Evolutionary conservation across 2,329 filamentous ascomycete genomes (phyloP), one percentile per base, ranked within the genome.

Genomic region (Arthrobotrys sphaeroides): DNA sequence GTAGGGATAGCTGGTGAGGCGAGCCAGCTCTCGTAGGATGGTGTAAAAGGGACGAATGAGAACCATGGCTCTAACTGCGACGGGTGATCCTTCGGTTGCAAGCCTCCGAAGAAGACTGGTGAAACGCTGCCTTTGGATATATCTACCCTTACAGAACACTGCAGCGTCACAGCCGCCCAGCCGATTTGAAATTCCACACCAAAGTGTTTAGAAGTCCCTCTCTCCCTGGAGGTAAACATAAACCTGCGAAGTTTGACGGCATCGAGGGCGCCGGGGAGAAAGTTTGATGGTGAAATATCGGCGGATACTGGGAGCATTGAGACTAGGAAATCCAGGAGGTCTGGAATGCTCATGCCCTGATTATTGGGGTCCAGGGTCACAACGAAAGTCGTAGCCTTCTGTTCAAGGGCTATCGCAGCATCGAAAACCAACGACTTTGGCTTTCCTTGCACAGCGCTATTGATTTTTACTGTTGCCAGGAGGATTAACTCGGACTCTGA

Each of bases 191-290:
- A 60, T n/a, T 60, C 55, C 6, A 31, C 33, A 22, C 26, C 33
- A 33, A 60, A 43, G 0, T 20, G 36, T 38, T 60, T 60, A 2
- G 12, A 1, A 4, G 16, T 31, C 3, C 55, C 36, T 7, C 20
- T 43, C 16, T 60, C 55, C 16, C 55, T 7, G 2, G 18, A 16
- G 22, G 18, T 31, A 28, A 60, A 60, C 33, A 18, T 60, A 13
- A 60, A 60, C 28, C 55, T 60, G 6, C 55, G 33, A 7, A 60
- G 55, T 31, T 60, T 60, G 20, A 60, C n/a, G 18, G 55, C 55
- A 43, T 60, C 55, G 3, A 60, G 38, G 18, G 36, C 55, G 5
- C 55, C 55, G 7, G 55, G 55, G 13, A 60, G 38, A 22, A 60
- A 60, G 6, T 60, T 43, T 26, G 55, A 60, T 12, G 55, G 55